Percentiles rank a stretch among this genome's conserved stretches.
Evolutionary conservation across 345 rosid species (phyloP).

Genomic region (Salix caprea): DNA sequence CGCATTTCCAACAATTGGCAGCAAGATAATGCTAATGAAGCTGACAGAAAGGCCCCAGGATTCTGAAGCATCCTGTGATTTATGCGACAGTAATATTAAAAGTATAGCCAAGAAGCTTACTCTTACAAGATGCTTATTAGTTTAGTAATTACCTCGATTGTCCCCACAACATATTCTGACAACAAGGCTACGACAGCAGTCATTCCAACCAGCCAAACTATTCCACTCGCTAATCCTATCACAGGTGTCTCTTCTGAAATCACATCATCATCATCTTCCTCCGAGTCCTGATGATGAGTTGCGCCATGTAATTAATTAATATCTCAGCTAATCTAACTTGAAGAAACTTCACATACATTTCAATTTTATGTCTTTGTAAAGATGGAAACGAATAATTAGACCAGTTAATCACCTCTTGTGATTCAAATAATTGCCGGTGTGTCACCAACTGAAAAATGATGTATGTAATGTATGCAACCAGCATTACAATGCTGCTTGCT

Average conservation of each 20-base stretch:
- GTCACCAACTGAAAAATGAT: conserved; percentile 76
- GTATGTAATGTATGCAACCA: conserved; percentile 66
- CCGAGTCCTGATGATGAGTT: conserved; percentile 45
- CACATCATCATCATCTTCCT: conserved; percentile 32
- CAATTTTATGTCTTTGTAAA: too few relatives aligned
- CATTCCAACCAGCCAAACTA: conserved; percentile 82
- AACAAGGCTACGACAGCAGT: conserved; percentile 64
- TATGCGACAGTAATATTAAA: background rate
- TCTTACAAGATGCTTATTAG: background rate
- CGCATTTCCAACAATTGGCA: conserved; percentile 92
- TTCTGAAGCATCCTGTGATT: conserved; percentile 61
- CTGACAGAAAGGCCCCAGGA: conserved; percentile 90
- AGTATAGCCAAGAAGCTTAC: background rate
- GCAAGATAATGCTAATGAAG: conserved; percentile 80
- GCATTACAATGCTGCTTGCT: conserved; percentile 79
- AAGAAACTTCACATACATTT: background rate
- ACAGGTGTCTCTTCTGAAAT: conserved; percentile 50
- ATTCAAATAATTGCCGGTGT: conserved; percentile 66
- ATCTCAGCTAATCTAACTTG: background rate
- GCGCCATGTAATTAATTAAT: background rate
- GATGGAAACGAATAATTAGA: background rate
- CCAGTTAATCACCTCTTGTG: conserved; percentile 32
- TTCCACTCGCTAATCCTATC: conserved; percentile 80
- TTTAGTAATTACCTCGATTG: conserved; percentile 58
- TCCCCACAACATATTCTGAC: conserved; percentile 73